Conservation (phyloP, 768 basidiomycete species). For the Lactarius hengduanensis region DNA sequence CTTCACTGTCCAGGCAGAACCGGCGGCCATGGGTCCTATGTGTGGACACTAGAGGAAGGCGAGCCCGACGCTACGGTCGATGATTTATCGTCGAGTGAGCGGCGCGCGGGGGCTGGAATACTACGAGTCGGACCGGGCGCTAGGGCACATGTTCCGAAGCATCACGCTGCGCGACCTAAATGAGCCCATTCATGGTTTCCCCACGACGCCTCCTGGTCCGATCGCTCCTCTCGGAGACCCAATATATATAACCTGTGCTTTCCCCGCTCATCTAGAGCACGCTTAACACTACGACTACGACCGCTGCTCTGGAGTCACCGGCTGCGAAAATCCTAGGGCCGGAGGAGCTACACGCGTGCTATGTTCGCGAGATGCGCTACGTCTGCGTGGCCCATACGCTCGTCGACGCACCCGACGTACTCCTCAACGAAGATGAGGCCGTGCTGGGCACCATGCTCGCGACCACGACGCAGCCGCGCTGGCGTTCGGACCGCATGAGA, state of each 20-base stretch:
- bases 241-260: constrained; percentile 15
- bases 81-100: constrained; percentile 37
- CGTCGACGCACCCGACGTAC: constrained; percentile 51
- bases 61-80: constrained; percentile 53
- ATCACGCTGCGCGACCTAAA: constrained; percentile 48
- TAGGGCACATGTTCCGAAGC: constrained; percentile 69
- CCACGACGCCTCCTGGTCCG: not conserved
- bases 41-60: constrained; percentile 22
- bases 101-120: constrained; percentile 60
- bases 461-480: constrained; percentile 60
- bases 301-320: no score
- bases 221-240: constrained; percentile 5
- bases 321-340: not conserved
- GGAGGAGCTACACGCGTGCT: constrained; percentile 45
- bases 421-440: constrained; percentile 69
- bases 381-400: constrained; percentile 67
- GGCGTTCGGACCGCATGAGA: constrained; percentile 61
- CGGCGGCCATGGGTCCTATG: constrained; percentile 42
- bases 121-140: constrained; percentile 67
- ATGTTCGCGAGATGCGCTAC: constrained; percentile 65
- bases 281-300: no score
- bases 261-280: not conserved
- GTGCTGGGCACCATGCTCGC: constrained; percentile 75
- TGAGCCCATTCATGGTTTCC: constrained; percentile 25
- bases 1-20: constrained; percentile 46